Evolutionary conservation across 2,329 filamentous ascomycete species (phyloP).

Genomic region (Microsporum audouinii): DNA sequence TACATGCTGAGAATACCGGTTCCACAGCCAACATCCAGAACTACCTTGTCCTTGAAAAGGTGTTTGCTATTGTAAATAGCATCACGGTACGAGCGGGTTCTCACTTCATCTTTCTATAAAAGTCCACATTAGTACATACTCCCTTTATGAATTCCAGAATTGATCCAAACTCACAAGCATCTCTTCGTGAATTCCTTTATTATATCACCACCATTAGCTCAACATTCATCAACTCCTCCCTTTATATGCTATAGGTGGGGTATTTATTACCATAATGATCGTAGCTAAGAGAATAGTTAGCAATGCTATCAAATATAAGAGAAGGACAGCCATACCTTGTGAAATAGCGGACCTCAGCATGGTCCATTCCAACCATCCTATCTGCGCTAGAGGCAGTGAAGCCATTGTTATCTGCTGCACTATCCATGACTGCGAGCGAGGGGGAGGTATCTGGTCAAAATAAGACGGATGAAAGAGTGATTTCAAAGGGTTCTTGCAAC

Average conservation of each 20-base stretch:
- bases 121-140: constrained; percentile 6
- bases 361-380: constrained; percentile 54
- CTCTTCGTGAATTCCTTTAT: constrained; percentile 83
- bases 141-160: constrained; percentile 9
- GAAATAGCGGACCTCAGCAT: constrained; percentile 98
- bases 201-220: constrained; percentile 19
- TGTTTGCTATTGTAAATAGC: constrained; percentile 96
- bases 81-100: constrained; percentile 92
- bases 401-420: neutral
- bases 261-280: constrained; percentile 74
- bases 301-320: constrained; percentile 6
- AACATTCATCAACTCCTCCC: neutral
- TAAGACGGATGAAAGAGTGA: neutral
- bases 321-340: constrained; percentile 59
- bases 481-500: neutral
- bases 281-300: constrained; percentile 50
- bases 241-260: neutral
- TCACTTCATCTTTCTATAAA: constrained; percentile 88
- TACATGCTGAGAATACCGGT: constrained; percentile 98
- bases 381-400: constrained; percentile 30
- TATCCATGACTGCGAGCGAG: neutral
- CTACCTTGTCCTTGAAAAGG: constrained; percentile 80
- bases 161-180: constrained; percentile 64
- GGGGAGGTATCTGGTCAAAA: no score
- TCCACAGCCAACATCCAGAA: constrained; percentile 94